Base-by-base conservation (phyloP, 2,329 filamentous ascomycete genomes). In the Neurospora crassa region DNA sequence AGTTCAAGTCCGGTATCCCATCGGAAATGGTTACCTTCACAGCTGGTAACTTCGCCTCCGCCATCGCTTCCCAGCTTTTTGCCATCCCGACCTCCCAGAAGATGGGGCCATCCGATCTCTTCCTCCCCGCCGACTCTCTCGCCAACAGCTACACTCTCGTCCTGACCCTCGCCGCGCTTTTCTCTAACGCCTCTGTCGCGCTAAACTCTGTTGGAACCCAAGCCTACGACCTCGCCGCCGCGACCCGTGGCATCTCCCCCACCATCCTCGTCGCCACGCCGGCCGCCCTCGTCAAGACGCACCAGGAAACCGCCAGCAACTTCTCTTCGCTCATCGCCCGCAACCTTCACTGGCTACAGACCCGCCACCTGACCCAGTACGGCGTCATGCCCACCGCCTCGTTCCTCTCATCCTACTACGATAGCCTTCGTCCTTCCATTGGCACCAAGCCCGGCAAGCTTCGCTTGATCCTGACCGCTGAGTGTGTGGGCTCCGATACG, bases 171-270 rank as follows among this genome's bases (percentile, higher is more conserved):
- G 89, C 91, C 1, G 94, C 94, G 0, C 86, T 99, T 10, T 97
- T 90, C 81, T 91, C 89, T 29, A 96, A 97, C 79, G 87, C 93
- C 20, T 96, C 93, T 0, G 83, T 99, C 24, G 93, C 94, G 37
- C 87, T 99, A 77, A 98, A 93, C 81, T 96, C 94, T 0, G 94
- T 97, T 37, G 92, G 94, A 18, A 91, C 91, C 7, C 86, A 88
- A 43, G 88, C 88, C 12, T 85, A 91, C 14, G 89, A 96, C 78
- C 85, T 98, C 45, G 83, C 85, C 20, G 82, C 94, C 29, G 93
- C 93, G 29, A 91, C 91, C 29, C 87, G 89, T 72, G 89, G 90
- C 67, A 84, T 96, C 47, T 88, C 91, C 0, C 95, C 95, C 1
- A 97, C 94, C 5, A 87, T 97, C 72, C 84, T 97, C 70, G 89